Evolutionary conservation across 345 rosid species (phyloP), one percentile per base, ranked within the genome.

Genomic region (Populus nigra): DNA sequence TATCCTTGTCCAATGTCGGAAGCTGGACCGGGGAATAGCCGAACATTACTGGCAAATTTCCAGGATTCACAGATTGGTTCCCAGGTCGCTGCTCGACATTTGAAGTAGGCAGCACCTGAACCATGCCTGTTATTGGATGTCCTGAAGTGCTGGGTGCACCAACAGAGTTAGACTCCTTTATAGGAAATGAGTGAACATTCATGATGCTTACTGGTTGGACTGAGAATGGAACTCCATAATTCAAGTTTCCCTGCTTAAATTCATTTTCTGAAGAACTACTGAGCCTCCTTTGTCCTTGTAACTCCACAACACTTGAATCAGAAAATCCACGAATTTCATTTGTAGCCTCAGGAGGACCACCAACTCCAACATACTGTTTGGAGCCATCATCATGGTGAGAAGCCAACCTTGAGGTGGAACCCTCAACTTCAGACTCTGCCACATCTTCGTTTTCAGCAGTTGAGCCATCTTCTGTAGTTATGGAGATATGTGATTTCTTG

Each of bases 361-460:
- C 79, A 68, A 76, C 83, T 72, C 85, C 89, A 72, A 79, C 69
- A 75, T 72, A 81, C 63, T 49, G 83, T 76, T 88, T 93, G 76
- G 90, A 68, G 70, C 85, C 86, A 82, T 88, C 85, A 80, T 84
- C 90, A 76, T 84, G 86, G 65, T 78, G 85, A 62, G 85, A 78
- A 72, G 73, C 79, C 68, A 84, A 36, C 83, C 86, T 86, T 50
- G 96, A 89, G 71, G 93, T 87, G 47, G 92, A 92, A 82, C 92
- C 96, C n/a, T 90, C 98, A 36, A 88, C 93, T 86, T 91, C 98
- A 74, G 97, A 93, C 80, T 94, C 99, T 1, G 98, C 98, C 77
- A 94, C 95, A 79, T 90, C 97, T 88, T 96, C 98, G 75, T 94
- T 90, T 77, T 96, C 97, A 75, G 97, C 98, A 74, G 94, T 87